Base-by-base conservation (phyloP, 2,329 filamentous ascomycete genomes). In the Pyrenophora teres region DNA sequence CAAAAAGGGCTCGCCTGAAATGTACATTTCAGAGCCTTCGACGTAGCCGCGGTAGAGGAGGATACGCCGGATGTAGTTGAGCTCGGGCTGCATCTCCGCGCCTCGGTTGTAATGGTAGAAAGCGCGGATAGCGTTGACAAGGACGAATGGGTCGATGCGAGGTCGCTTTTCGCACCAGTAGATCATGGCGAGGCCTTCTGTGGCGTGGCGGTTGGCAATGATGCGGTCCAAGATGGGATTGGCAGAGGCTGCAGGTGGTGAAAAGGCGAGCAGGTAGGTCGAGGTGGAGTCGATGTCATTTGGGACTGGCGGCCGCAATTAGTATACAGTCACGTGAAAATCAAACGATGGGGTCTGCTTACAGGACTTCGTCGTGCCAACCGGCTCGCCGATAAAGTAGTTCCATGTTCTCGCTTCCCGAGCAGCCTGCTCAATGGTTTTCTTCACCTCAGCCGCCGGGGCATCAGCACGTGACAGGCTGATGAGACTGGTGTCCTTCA, bases 151-250 rank as follows among this genome's bases (percentile, higher is more conserved):
- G 32, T 69, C 64, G 19, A 62, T 49, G 31, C 72, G 69, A 4
- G 60, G 62, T 16, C 61, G 59, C 3, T 45, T 47, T 9, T 40
- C 46, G 50, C 67, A 63, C 36, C 72, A 73, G 54, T 75, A 74
- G 2, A 62, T 65, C 63, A 73, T 45, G 72, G 77, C 64, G 67
- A 73, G 41, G 65, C 68, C 49, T 74, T 80, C 48, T 61, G 23
- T 41, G 6, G 62, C 23, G 77, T 76, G 38, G 67, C 76, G 49
- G 77, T 79, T 58, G 66, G 70, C 42, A 8, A 50, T 38, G 18
- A 62, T 54, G 6, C n/a, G 27, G 18, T 58, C 52, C 6, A 64
- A 50, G 6, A 60, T 19, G 8, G 36, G 25, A 8, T 54, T 40
- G 6, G 49, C 50, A 8, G 39, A 42, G 3, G 37, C 16, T 3